Evolutionary conservation across 2,329 filamentous ascomycete genomes (phyloP).

Genomic region (Penicillium concentricum): DNA sequence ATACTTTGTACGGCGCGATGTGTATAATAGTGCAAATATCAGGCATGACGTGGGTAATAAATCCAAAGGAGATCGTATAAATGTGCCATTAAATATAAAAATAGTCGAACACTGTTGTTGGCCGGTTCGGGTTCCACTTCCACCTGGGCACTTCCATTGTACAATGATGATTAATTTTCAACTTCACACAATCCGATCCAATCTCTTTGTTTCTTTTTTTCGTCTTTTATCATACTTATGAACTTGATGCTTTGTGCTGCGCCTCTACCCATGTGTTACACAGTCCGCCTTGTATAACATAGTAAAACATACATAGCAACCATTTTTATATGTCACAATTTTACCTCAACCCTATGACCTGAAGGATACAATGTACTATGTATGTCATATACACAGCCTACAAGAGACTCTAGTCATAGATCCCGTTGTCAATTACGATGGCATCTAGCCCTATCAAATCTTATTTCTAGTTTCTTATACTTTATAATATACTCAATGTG

Average conservation of each 20-base stretch:
- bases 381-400: not conserved
- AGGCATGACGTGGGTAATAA: not conserved
- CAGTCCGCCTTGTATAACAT: not conserved
- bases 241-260: not conserved
- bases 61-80: not conserved
- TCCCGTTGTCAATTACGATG: not conserved
- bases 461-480: not conserved
- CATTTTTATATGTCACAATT: not conserved
- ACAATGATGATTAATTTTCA: not conserved
- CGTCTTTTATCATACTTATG: not conserved
- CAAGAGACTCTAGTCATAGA: not conserved
- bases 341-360: not conserved
- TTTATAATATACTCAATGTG: no score
- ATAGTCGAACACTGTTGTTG: not conserved
- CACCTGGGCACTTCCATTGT: not conserved
- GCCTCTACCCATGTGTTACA: not conserved
- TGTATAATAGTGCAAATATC: not conserved
- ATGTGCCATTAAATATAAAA: constrained; percentile 1
- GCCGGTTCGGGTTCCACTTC: not conserved
- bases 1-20: no score
- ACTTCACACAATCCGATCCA: constrained; percentile 1
- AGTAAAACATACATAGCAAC: not conserved
- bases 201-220: not conserved
- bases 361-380: not conserved
- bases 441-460: not conserved